Conservation (phyloP, 164 flowering plant genomes). For the Echeveria elegans region DNA sequence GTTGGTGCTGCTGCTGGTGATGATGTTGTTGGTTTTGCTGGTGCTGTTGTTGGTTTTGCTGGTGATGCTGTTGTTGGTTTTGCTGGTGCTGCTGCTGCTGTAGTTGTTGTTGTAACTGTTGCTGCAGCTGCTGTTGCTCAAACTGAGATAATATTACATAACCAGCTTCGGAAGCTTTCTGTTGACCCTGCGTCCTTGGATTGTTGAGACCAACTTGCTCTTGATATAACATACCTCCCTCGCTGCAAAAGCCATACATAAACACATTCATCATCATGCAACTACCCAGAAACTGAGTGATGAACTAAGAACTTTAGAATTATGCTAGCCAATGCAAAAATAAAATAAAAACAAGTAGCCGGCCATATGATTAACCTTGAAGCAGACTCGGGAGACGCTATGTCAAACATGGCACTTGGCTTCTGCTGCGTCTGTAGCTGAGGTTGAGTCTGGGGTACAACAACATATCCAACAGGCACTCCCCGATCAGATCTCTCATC, state of each 20-base stretch:
- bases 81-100: slow-evolving; percentile 11
- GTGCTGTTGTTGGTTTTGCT: slow-evolving; percentile 16
- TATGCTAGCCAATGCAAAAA: too few relatives aligned
- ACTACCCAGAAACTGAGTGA: neutral
- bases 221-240: slow-evolving; percentile 51
- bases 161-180: slow-evolving; percentile 43
- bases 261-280: slow-evolving; percentile 9
- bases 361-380: slow-evolving; percentile 32
- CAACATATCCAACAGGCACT: slow-evolving; percentile 25
- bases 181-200: slow-evolving; percentile 38
- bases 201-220: slow-evolving; percentile 49
- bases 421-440: slow-evolving; percentile 29
- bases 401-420: slow-evolving; percentile 22
- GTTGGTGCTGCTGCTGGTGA: slow-evolving; percentile 27
- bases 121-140: slow-evolving; percentile 31
- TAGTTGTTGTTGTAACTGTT: slow-evolving; percentile 8
- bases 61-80: slow-evolving; percentile 29
- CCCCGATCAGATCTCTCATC: slow-evolving; percentile 83
- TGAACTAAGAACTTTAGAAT: neutral
- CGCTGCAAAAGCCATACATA: slow-evolving; percentile 34
- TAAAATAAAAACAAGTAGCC: neutral
- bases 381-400: slow-evolving; percentile 57
- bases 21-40: slow-evolving; percentile 34
- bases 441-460: slow-evolving; percentile 24
- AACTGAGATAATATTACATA: slow-evolving; percentile 35